Evolutionary conservation across 1,284 basidiomycete species (phyloP), one percentile per base, ranked within the genome.

Genomic region (Boletus austroedulis): DNA sequence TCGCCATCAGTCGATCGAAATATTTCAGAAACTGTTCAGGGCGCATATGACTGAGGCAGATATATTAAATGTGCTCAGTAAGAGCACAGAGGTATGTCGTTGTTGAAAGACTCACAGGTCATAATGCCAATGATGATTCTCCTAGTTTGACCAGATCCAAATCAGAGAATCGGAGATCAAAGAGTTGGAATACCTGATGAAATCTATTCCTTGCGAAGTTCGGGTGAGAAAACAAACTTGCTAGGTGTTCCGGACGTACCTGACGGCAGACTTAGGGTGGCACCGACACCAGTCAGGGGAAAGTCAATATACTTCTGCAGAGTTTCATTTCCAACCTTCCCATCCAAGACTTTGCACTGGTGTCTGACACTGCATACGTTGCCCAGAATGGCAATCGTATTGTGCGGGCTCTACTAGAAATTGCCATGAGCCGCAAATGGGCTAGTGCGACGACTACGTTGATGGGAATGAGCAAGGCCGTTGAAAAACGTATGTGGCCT

Each of bases 291-390:
- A 84, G 68, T 48, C 73, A 73, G 32, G 76, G 91, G 53, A 99
- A 99, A 78, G 94, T 97, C 74, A 99, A 98, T 73, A 93, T 99
- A 58, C 80, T 99, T 34, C 80, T 99, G 28, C 97, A 99, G 76
- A 90, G 87, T 5, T 92, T 87, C 73, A 94, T 99, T 61, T 98
- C 94, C 26, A 79, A 83, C 53, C 81, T 85, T 24, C 81, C 80
- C 46, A 80, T 98, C 26, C 92, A 98, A 60, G 97, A 99, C 76
- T 99, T 98, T 72, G 97, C 97, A 11, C 80, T 99, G 53, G 90
- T 99, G 3, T 99, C 96, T 0, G 97, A 99, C 72, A 90, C 88
- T 65, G 94, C 89, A 5, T 99, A 98, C 69, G 92, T 88, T 41
- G 91, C 92, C 31, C 93, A 95, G 67, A 99, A 99, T 68, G 93